Evolutionary conservation across 495 filamentous ascomycete genomes (phyloP).

Genomic region (Neurospora sp.): DNA sequence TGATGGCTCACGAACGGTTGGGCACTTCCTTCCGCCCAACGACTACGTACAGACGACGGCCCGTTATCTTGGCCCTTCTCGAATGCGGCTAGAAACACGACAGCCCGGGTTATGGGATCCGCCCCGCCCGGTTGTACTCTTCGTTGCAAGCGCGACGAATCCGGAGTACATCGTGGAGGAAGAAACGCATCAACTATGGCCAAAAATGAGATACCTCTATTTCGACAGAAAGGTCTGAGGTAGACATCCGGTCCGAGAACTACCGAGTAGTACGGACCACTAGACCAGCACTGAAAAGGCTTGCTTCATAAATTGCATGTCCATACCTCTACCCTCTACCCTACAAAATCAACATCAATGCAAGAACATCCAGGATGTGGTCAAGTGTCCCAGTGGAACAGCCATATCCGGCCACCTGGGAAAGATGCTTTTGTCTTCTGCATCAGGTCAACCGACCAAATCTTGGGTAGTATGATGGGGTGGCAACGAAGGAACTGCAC

Average conservation of each 20-base stretch:
- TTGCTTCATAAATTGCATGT: too few relatives aligned
- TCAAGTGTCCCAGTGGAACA: not conserved
- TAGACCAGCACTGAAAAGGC: not conserved
- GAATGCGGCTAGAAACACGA: not conserved
- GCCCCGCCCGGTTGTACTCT: not conserved
- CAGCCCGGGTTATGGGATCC: not conserved
- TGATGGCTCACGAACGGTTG: not conserved
- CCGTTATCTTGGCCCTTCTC: not conserved
- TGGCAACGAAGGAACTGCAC: not conserved
- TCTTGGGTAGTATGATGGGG: not conserved
- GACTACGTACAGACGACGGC: not conserved
- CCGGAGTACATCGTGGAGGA: not conserved
- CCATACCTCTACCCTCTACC: not conserved
- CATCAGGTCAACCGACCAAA: not conserved
- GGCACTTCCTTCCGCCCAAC: not conserved
- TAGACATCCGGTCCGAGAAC: not conserved
- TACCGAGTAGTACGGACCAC: too few relatives aligned
- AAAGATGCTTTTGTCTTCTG: not conserved
- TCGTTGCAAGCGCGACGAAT: not conserved
- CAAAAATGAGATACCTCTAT: not conserved
- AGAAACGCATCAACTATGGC: not conserved
- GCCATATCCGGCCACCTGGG: not conserved
- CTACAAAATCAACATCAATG: not conserved
- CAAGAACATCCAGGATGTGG: not conserved
- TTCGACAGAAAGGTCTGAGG: not conserved